A percentile compares a stretch with the other conserved stretches of the same genome.
Conservation (phyloP, 164 flowering plant genomes). For the Vitis riparia region DNA sequence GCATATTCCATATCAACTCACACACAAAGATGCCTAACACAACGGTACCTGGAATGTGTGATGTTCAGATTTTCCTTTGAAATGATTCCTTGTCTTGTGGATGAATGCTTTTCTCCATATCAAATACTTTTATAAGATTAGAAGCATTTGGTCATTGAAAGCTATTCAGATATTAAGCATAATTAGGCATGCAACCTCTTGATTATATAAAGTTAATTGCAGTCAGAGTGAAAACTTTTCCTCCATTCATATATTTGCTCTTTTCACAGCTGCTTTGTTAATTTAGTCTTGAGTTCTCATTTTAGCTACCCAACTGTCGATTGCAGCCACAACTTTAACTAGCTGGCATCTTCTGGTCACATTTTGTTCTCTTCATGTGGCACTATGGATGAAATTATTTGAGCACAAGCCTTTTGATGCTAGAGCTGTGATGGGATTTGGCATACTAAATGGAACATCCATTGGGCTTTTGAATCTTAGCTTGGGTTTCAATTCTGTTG, state of each 20-base stretch:
- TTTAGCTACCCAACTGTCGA: neutral
- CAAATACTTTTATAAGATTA: too few species aligned
- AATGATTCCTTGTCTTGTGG: too few species aligned
- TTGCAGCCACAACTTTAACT: constrained; percentile 89
- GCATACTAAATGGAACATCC: constrained; percentile 87
- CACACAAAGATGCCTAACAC: too few species aligned
- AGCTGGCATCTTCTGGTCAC: constrained; percentile 99
- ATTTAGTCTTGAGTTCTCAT: too few species aligned
- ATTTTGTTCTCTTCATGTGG: constrained; percentile 91
- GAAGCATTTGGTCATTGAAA: too few species aligned
- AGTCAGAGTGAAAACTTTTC: neutral
- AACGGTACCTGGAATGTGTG: too few species aligned
- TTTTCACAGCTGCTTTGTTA: neutral
- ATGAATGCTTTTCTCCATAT: too few species aligned
- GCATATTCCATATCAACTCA: too few species aligned
- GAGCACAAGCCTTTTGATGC: constrained; percentile 93
- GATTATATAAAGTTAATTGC: too few species aligned
- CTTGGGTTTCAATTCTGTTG: constrained; percentile 94
- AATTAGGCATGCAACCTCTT: too few species aligned
- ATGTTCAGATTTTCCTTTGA: too few species aligned
- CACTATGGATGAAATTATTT: constrained; percentile 79
- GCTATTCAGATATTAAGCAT: too few species aligned
- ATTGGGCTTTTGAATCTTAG: constrained; percentile 91
- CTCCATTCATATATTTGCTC: neutral
- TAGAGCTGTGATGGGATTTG: constrained; percentile 85